Evolutionary conservation across 192 early-diverging fungal genomes (phyloP).

Genomic region (Kappamyces sp.): DNA sequence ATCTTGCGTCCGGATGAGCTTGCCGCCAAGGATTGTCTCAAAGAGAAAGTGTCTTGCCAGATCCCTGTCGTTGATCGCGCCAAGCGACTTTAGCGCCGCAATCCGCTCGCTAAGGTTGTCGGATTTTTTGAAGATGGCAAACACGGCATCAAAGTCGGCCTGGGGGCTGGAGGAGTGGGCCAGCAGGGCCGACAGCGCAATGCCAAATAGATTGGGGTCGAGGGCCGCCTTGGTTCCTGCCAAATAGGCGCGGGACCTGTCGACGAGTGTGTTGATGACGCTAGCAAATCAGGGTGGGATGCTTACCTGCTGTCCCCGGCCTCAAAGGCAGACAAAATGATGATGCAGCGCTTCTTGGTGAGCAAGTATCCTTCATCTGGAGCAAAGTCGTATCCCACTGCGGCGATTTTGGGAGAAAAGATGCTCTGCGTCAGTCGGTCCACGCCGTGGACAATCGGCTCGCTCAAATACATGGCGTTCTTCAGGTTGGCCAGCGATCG

Average conservation of each 20-base stretch:
- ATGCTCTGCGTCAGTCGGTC: constrained; percentile 61
- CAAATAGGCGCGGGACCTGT: constrained; percentile 56
- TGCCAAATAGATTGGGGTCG: constrained; percentile 53
- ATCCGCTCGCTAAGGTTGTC: constrained; percentile 4
- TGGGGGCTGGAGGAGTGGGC: constrained; percentile 19
- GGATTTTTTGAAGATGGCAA: constrained; percentile 33
- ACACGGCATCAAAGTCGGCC: constrained; percentile 33
- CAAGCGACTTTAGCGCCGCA: constrained; percentile 50
- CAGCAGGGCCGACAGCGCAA: constrained; percentile 69
- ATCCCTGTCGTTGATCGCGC: constrained; percentile 35
- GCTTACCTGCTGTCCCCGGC: constrained; percentile 38
- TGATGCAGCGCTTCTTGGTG: constrained; percentile 68
- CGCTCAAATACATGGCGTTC: constrained; percentile 61
- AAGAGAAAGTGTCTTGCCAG: too few relatives aligned
- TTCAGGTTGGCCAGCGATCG: constrained; percentile 59
- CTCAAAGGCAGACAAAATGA: constrained; percentile 62
- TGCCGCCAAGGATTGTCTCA: too few relatives aligned
- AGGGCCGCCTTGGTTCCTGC: constrained; percentile 65
- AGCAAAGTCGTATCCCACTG: constrained; percentile 73
- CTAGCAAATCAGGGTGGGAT: not conserved
- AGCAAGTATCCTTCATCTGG: constrained; percentile 67
- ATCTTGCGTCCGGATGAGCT: too few relatives aligned
- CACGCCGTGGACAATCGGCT: constrained; percentile 55
- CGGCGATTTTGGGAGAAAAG: constrained; percentile 65
- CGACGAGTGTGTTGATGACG: constrained; percentile 57